These are phyloP conservation scores for Dryadomyces sulphureus DNA, from an alignment of 2,329 filamentous ascomycete genomes.

Conservation along the genomic window DNA sequence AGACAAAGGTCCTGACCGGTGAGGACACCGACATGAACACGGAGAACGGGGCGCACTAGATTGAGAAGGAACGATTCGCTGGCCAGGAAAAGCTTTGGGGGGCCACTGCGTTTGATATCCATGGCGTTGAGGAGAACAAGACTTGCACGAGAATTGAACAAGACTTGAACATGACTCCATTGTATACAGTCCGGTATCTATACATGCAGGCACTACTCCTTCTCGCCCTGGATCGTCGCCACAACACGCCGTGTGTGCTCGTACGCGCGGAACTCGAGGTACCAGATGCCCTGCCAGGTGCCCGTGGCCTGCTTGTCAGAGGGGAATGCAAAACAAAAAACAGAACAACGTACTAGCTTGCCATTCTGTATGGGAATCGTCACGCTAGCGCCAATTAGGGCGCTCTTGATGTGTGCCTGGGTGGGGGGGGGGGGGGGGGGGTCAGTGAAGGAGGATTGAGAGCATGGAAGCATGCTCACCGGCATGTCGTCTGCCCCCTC, in stretches of 20 bases:
- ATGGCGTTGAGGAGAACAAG: too few relatives aligned
- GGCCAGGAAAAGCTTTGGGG: too few relatives aligned
- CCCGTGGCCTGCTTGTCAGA: conserved; percentile 34
- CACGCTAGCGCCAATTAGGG: conserved; percentile 75
- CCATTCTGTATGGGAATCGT: conserved; percentile 86
- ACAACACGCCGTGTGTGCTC: conserved; percentile 72
- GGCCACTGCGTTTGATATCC: too few relatives aligned
- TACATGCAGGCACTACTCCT: conserved; percentile 15
- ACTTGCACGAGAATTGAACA: too few relatives aligned
- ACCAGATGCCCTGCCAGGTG: conserved; percentile 85
- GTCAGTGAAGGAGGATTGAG: not conserved
- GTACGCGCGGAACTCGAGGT: conserved; percentile 69
- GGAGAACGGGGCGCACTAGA: conserved; percentile 22
- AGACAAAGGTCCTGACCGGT: conserved; percentile 52
- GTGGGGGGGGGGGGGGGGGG: not conserved
- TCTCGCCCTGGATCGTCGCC: conserved; percentile 88
- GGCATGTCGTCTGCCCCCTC: conserved; percentile 95
- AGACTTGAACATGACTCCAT: not conserved
- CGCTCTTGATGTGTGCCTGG: conserved; percentile 83
- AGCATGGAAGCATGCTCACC: conserved; percentile 24
- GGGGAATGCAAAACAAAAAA: not conserved
- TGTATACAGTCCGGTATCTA: not conserved
- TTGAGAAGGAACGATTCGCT: too few relatives aligned
- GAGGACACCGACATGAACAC: conserved; percentile 45
- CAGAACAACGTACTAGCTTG: conserved; percentile 38